Base-by-base conservation (phyloP, 1,284 basidiomycete genomes). In the Malassezia caprae region DNA sequence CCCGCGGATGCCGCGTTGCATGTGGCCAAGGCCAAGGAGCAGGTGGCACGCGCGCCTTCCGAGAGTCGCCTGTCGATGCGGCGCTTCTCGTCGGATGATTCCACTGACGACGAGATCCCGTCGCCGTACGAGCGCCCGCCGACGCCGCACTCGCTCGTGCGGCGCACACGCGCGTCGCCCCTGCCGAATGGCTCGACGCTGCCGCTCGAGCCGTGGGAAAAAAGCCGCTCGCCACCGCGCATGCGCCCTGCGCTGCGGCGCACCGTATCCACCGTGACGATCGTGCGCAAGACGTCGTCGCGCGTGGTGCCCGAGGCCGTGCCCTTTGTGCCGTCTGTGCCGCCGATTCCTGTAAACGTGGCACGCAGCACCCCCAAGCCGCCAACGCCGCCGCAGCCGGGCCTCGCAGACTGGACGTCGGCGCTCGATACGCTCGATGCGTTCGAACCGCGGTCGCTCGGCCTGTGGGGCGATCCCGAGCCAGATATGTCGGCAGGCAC, bases 241-340 rank as follows among this genome's bases (percentile, higher is more conserved):
- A 19, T 17, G 24, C 21, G 19, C 1, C 54, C 54, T 12, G 21
- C 30, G 12, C 19, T 51, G 28, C 54, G 50, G 6, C 55, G 55
- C 50, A 32, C 55, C 2, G 44, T 46, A 13, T 57, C 55, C 4
- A 57, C 55, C 1, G 34, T 57, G 13, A 57, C 55, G n/a, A 52
- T 57, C 21, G 35, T 57, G 44, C 52, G 45, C 10, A 48, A 42
- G 34, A 48, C 45, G 15, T 37, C 46, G 13, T 37, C 46, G 17
- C 31, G 35, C 19, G 44, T 23, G 8, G n/a, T 31, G 30, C 44
- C 44, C 5, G 27, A 30, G 15, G 5, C n/a, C 30, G 6, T 15
- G 21, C 31, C 31, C 31, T 3, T 3, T 12, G 24, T 28, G 44
- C 44, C 30, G 21, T 6, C 17, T 12, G 21, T 31, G 12, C 30